Conservation (phyloP, 2,329 filamentous ascomycete genomes). For the Tolypocladium tundrense region DNA sequence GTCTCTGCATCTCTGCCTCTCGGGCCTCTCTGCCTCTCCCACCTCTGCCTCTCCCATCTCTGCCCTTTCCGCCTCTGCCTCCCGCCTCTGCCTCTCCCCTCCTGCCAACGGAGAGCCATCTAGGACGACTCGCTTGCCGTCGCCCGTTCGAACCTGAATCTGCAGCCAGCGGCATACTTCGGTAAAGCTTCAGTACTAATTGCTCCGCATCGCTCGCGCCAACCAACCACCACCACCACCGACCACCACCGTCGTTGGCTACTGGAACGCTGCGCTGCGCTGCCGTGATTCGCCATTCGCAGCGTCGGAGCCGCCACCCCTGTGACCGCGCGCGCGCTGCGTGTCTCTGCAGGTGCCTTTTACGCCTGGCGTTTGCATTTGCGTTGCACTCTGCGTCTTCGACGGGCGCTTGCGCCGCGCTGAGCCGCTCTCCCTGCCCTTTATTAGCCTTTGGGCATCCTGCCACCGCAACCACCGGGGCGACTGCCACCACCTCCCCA, state of each 20-base stretch:
- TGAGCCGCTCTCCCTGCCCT: neutral
- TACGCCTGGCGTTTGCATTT: neutral
- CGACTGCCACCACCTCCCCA: neutral
- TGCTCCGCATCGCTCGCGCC: neutral
- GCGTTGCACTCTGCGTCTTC: neutral
- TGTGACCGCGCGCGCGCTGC: neutral
- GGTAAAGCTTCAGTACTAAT: neutral
- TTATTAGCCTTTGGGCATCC: neutral
- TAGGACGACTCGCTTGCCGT: neutral
- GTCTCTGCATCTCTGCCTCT: neutral
- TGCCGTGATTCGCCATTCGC: constrained; percentile 2
- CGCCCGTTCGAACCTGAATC: neutral
- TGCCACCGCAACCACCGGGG: neutral
- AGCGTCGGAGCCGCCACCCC: constrained; percentile 1
- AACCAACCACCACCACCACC: constrained; percentile 2
- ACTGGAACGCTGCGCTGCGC: constrained; percentile 4
- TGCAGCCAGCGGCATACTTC: neutral
- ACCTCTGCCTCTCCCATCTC: too few relatives aligned
- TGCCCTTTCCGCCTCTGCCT: neutral
- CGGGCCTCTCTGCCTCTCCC: too few relatives aligned
- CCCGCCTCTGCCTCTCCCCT: neutral
- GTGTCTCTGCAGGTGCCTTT: neutral
- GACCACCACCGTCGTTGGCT: neutral
- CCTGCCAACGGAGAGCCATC: neutral
- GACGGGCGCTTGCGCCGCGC: constrained; percentile 3